phyloP scores from a whole-genome alignment of 495 filamentous ascomycete genomes.

The Penicillium pulvis region DNA sequence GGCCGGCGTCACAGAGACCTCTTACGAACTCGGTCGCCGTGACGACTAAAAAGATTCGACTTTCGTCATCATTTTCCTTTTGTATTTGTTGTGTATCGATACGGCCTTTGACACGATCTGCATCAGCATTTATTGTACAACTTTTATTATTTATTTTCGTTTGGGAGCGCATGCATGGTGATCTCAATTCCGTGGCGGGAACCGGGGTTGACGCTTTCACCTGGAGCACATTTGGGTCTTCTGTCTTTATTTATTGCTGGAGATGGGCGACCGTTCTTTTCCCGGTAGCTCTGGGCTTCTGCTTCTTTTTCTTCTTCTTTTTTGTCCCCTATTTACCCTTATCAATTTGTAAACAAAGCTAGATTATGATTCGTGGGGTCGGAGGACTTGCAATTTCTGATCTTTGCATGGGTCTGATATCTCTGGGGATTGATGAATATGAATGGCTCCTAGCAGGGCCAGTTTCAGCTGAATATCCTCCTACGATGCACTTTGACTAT shows the following conservation, averaged over 20 bases:
- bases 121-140: constrained; percentile 35
- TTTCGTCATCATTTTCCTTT: not conserved
- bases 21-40: constrained; percentile 45
- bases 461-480: not conserved
- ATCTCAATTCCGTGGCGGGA: constrained; percentile 26
- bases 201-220: constrained; percentile 28
- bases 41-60: constrained; percentile 34
- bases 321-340: constrained; percentile 9
- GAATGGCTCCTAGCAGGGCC: constrained; percentile 3
- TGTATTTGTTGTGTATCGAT: constrained; percentile 32
- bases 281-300: constrained; percentile 3
- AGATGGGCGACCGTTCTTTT: not conserved
- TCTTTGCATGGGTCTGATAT: constrained; percentile 8
- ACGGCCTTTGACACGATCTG: constrained; percentile 30
- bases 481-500: no score
- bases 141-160: constrained; percentile 18
- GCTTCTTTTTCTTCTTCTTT: constrained; percentile 5
- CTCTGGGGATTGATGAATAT: constrained; percentile 9
- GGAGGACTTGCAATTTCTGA: not conserved
- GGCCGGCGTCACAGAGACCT: constrained; percentile 39
- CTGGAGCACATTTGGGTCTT: constrained; percentile 29
- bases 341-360: constrained; percentile 24
- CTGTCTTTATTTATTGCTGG: constrained; percentile 8
- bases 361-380: constrained; percentile 22
- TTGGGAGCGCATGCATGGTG: constrained; percentile 36